Conservation (phyloP, 805 yeast genomes). For the Candida taoyuanica region DNA sequence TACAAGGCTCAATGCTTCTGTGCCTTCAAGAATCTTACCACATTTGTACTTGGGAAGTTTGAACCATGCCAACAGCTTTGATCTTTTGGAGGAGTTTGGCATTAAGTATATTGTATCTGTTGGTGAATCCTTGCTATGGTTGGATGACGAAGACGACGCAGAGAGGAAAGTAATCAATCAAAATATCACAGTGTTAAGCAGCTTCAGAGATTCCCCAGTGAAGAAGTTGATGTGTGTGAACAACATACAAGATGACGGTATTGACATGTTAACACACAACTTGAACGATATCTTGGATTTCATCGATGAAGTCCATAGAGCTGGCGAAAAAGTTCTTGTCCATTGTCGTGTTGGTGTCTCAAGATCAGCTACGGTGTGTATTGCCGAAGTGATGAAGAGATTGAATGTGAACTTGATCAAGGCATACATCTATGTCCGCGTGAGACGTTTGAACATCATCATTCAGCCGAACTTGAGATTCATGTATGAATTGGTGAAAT, state of each 20-base stretch:
- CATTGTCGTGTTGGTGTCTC: slow-evolving; percentile 97
- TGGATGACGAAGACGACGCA: slow-evolving; percentile 24
- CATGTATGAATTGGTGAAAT: slow-evolving; percentile 82
- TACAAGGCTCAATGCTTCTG: slow-evolving; percentile 47
- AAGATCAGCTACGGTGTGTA: slow-evolving; percentile 90
- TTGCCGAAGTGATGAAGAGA: slow-evolving; percentile 89
- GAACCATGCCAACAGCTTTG: slow-evolving; percentile 71
- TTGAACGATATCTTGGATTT: slow-evolving; percentile 61
- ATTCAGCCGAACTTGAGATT: slow-evolving; percentile 91
- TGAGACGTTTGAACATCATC: slow-evolving; percentile 81
- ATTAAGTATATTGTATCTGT: slow-evolving; percentile 77
- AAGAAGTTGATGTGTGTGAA: slow-evolving; percentile 48
- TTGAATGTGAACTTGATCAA: slow-evolving; percentile 60
- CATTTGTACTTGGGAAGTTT: slow-evolving; percentile 84
- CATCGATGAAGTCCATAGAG: slow-evolving; percentile 49
- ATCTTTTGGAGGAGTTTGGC: slow-evolving; percentile 57
- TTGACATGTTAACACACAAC: slow-evolving; percentile 63
- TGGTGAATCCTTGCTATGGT: slow-evolving; percentile 76
- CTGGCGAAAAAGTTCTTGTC: slow-evolving; percentile 56
- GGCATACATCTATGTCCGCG: slow-evolving; percentile 87
- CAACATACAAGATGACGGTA: slow-evolving; percentile 87
- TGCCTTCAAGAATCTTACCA: slow-evolving; percentile 81
- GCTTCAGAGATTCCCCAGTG: slow-evolving; percentile 21
- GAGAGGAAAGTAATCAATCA: slow-evolving; percentile 17
- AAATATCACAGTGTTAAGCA: slow-evolving; percentile 18